These are phyloP conservation scores for Ganoderma sp. DNA, from an alignment of 1,284 basidiomycete genomes.

Conservation along the genomic window DNA sequence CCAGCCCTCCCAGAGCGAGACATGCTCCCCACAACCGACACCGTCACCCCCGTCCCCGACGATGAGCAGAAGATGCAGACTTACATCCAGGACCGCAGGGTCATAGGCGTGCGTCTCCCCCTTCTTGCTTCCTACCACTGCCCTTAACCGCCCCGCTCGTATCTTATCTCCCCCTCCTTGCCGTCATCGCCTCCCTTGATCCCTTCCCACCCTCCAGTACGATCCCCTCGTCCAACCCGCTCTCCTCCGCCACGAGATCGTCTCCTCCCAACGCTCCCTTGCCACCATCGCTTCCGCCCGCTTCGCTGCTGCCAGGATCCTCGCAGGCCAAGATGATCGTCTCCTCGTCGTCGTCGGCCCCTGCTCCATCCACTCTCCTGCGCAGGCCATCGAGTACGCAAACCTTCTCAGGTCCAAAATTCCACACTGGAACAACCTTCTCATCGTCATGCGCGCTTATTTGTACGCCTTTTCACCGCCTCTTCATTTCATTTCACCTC, in stretches of 20 bases:
- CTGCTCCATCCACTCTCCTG: constrained; percentile 92
- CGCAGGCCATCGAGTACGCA: constrained; percentile 93
- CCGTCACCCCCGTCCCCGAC: constrained; percentile 64
- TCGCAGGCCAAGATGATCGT: constrained; percentile 85
- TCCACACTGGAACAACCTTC: constrained; percentile 75
- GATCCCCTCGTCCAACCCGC: constrained; percentile 93
- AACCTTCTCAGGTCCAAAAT: constrained; percentile 74
- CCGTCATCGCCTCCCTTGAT: constrained; percentile 4
- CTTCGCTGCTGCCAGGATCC: constrained; percentile 75
- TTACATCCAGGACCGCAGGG: constrained; percentile 79
- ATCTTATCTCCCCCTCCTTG: constrained; percentile 22
- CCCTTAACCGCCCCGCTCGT: background rate
- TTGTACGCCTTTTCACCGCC: constrained; percentile 63
- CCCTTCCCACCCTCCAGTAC: constrained; percentile 58
- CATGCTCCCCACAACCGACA: constrained; percentile 31
- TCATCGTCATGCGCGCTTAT: constrained; percentile 96
- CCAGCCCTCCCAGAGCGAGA: constrained; percentile 32
- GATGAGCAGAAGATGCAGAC: constrained; percentile 65
- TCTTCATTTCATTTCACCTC: constrained; percentile 23
- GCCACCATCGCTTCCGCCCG: constrained; percentile 83
- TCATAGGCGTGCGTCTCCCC: constrained; percentile 68
- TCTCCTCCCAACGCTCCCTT: constrained; percentile 60
- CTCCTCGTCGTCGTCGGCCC: constrained; percentile 93
- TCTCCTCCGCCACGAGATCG: constrained; percentile 85
- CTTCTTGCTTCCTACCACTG: background rate